phyloP scores from a whole-genome alignment of 805 yeast genomes.

The Candida ulmi region DNA sequence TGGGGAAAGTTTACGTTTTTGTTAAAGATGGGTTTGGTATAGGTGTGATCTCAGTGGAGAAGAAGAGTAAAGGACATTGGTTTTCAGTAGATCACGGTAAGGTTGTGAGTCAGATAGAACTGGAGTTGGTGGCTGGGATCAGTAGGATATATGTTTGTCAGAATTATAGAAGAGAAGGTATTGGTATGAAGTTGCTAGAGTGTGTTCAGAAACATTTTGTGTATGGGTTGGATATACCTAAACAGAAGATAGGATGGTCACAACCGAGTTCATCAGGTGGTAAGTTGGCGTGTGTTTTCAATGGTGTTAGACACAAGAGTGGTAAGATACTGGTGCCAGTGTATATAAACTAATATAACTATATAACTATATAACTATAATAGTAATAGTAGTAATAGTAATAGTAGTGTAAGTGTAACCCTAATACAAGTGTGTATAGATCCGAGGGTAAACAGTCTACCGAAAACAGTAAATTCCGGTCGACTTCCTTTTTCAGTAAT shows the following conservation, averaged over 20 bases:
- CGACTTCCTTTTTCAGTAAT: too few species aligned
- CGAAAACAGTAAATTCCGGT: too few species aligned
- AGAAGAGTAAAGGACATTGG: conserved; percentile 47
- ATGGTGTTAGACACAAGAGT: conserved; percentile 48
- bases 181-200: conserved; percentile 41
- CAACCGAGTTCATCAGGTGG: conserved; percentile 69
- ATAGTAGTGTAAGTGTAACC: too few species aligned
- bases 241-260: conserved; percentile 54
- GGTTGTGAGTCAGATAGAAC: conserved; percentile 40
- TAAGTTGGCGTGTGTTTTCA: conserved; percentile 48
- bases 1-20: conserved; percentile 47
- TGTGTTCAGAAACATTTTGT: conserved; percentile 38
- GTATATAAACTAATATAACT: conserved; percentile 25
- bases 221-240: conserved; percentile 42
- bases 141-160: conserved; percentile 44
- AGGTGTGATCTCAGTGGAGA: conserved; percentile 53
- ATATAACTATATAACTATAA: too few species aligned
- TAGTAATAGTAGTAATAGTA: too few species aligned
- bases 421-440: too few species aligned
- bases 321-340: conserved; percentile 48
- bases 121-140: conserved; percentile 39
- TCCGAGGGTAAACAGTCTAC: too few species aligned
- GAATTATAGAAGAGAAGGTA: conserved; percentile 41
- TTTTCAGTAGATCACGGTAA: conserved; percentile 47
- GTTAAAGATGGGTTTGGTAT: conserved; percentile 41